Percentiles rank a stretch among this genome's conserved stretches.
Conservation (phyloP, 164 flowering plant species). For the Macadamia integrifolia region DNA sequence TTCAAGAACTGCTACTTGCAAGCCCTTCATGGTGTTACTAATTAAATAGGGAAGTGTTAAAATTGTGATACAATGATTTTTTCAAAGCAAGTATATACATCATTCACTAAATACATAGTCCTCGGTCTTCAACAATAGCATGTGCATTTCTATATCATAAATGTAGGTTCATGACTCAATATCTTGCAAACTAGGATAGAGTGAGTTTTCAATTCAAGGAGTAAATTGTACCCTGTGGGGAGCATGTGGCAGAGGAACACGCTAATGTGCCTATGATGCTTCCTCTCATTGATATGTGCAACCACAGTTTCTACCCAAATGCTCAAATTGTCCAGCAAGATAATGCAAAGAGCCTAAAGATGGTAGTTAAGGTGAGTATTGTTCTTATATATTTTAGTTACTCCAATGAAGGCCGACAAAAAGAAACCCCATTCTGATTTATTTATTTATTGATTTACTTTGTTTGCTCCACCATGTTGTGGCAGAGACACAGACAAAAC, state of each 20-base stretch:
- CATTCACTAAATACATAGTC: not conserved
- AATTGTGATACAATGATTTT: not conserved
- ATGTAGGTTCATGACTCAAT: slow-evolving; percentile 38
- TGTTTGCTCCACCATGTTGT: slow-evolving; percentile 69
- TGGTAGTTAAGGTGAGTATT: slow-evolving; percentile 57
- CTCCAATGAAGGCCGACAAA: too few species aligned
- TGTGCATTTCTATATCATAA: slow-evolving; percentile 2
- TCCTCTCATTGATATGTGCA: slow-evolving; percentile 55
- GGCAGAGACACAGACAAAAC: slow-evolving; percentile 54
- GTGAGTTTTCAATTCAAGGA: slow-evolving; percentile 51
- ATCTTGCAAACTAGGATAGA: slow-evolving; percentile 43
- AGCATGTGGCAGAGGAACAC: slow-evolving; percentile 90
- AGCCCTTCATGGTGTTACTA: not conserved
- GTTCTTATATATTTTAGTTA: not conserved
- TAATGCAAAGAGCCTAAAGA: slow-evolving; percentile 27
- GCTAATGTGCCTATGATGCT: slow-evolving; percentile 62
- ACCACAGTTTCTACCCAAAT: slow-evolving; percentile 90
- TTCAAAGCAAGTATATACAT: not conserved
- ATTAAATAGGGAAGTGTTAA: not conserved
- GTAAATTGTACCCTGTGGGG: slow-evolving; percentile 56
- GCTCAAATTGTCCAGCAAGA: slow-evolving; percentile 75
- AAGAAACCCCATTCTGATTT: too few species aligned
- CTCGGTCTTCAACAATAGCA: not conserved
- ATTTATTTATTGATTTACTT: slow-evolving; percentile 15
- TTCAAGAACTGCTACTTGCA: too few species aligned